Conservation (phyloP, 2,329 filamentous ascomycete genomes). For the Penicillium sp. region DNA sequence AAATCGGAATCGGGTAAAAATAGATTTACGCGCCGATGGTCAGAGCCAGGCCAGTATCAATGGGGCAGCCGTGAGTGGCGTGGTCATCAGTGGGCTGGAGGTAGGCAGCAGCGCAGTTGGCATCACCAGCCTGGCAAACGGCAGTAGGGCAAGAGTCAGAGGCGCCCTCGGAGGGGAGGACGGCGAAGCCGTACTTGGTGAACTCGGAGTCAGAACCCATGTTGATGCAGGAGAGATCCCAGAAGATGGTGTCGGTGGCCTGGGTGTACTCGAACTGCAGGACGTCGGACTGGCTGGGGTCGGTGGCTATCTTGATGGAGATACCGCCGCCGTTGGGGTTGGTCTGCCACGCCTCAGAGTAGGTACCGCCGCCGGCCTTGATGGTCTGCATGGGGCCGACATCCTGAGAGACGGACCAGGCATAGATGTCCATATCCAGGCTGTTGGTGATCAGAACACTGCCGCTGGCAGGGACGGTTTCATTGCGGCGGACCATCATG, state of each 20-base stretch:
- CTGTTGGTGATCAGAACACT: conserved; percentile 45
- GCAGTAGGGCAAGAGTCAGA: conserved; percentile 37
- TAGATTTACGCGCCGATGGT: conserved; percentile 35
- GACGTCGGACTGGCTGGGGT: conserved; percentile 36
- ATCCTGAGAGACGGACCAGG: conserved; percentile 45
- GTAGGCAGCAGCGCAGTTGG: conserved; percentile 43
- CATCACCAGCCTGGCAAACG: conserved; percentile 41
- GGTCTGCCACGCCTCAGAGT: conserved; percentile 38
- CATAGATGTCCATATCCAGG: conserved; percentile 41
- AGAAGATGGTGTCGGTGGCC: conserved; percentile 38
- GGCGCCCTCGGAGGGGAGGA: conserved; percentile 32
- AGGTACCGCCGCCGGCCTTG: conserved; percentile 37
- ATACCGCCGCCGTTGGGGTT: conserved; percentile 47
- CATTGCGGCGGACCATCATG: conserved; percentile 30
- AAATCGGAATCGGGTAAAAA: neutral
- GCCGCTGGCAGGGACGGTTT: conserved; percentile 27
- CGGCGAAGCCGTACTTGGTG: conserved; percentile 40
- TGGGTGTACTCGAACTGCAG: conserved; percentile 50
- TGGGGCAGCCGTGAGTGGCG: conserved; percentile 47
- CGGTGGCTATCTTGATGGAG: conserved; percentile 47
- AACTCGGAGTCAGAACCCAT: conserved; percentile 37
- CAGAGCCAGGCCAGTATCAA: conserved; percentile 38
- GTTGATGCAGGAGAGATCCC: conserved; percentile 47
- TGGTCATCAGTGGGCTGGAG: conserved; percentile 45
- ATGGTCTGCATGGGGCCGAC: conserved; percentile 42